Evolutionary conservation across 2,329 filamentous ascomycete genomes (phyloP).

Genomic region (Arthrobotrys iridis): DNA sequence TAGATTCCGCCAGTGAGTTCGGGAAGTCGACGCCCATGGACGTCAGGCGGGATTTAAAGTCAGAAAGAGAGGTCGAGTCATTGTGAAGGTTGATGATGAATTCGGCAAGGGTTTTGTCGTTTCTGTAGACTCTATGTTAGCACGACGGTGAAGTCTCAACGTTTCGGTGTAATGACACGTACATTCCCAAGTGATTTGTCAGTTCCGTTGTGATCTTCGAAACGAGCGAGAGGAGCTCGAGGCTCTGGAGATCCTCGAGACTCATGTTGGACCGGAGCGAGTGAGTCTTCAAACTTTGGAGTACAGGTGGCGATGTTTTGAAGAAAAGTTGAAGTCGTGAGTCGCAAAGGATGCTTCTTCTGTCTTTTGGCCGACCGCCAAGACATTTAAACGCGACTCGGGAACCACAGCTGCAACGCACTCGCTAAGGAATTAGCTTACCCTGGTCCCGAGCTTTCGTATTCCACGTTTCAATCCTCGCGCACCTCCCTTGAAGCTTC

Average conservation of each 20-base stretch:
- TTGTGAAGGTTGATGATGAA: slow-evolving; percentile 92
- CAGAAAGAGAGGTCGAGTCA: slow-evolving; percentile 74
- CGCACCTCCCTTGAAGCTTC: background rate
- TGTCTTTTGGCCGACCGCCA: slow-evolving; percentile 6
- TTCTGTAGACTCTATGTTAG: slow-evolving; percentile 59
- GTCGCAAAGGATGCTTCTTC: slow-evolving; percentile 4
- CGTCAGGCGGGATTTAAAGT: slow-evolving; percentile 80
- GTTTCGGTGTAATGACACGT: slow-evolving; percentile 6
- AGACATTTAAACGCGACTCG: slow-evolving; percentile 35
- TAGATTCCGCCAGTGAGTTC: slow-evolving; percentile 84
- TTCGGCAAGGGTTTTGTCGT: slow-evolving; percentile 93
- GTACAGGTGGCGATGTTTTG: background rate
- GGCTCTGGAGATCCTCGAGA: slow-evolving; percentile 90
- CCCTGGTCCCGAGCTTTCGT: background rate
- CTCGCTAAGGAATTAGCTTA: background rate
- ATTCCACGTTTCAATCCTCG: background rate
- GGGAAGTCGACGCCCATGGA: slow-evolving; percentile 85
- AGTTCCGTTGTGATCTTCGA: slow-evolving; percentile 94
- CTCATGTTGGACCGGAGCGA: slow-evolving; percentile 47
- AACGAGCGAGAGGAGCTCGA: slow-evolving; percentile 92
- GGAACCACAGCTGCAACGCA: slow-evolving; percentile 38
- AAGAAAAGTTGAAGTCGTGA: background rate
- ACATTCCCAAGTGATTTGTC: slow-evolving; percentile 87
- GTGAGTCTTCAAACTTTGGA: no score
- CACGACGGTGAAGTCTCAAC: background rate